Conservation (phyloP, 371 early-diverging fungal genomes). For the Quaeritorhiza haematococci region DNA sequence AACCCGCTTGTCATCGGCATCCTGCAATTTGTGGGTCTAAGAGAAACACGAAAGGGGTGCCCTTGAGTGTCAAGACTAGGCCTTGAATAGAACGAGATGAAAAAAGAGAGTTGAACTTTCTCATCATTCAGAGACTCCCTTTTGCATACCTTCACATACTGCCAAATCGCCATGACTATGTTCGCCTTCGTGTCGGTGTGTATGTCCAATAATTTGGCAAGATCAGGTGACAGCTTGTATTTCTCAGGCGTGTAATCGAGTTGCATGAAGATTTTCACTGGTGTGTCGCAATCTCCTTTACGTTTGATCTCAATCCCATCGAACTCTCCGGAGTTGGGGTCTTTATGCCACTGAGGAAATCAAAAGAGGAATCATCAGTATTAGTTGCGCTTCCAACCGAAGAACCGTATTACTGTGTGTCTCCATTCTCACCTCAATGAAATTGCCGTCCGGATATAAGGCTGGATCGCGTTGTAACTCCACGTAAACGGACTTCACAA, state of each 20-base stretch:
- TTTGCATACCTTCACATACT: conserved; percentile 86
- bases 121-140: too few species aligned
- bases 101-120: too few species aligned
- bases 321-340: conserved; percentile 52
- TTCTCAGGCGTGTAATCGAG: conserved; percentile 73
- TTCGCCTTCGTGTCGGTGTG: conserved; percentile 67
- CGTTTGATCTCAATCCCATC: conserved; percentile 92
- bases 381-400: too few species aligned
- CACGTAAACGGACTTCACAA: conserved; percentile 73
- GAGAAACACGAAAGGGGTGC: background rate
- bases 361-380: background rate
- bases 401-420: too few species aligned
- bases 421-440: conserved; percentile 53
- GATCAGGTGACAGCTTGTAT: conserved; percentile 67
- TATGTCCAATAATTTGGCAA: conserved; percentile 69
- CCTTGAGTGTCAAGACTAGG: background rate
- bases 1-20: conserved; percentile 71
- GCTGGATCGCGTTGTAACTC: conserved; percentile 77
- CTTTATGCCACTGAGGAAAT: conserved; percentile 61
- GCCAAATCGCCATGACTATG: conserved; percentile 87
- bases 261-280: conserved; percentile 69
- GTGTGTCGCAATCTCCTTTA: conserved; percentile 77
- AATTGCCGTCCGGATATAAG: conserved; percentile 46
- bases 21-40: conserved; percentile 72
- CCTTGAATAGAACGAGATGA: background rate